A percentile compares a stretch with the other conserved stretches of the same genome.
Conservation (phyloP, 768 basidiomycete species). For the Sutorius australiensis region DNA sequence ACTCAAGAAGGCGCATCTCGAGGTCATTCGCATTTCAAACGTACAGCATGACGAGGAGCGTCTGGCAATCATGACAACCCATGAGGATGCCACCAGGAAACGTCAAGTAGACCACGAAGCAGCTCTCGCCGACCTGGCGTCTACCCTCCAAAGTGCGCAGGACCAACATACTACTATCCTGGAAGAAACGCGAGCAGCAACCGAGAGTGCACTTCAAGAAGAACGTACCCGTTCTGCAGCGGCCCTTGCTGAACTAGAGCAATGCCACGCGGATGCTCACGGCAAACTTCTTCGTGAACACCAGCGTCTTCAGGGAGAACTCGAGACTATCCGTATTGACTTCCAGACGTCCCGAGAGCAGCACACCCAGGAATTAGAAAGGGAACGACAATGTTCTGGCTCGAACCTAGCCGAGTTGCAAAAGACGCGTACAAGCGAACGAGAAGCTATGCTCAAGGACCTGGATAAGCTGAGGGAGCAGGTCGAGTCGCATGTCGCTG, state of each 20-base stretch:
- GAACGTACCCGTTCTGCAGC: conserved; percentile 46
- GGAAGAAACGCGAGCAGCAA: conserved; percentile 34
- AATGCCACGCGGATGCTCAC: conserved; percentile 46
- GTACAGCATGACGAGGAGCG: conserved; percentile 36
- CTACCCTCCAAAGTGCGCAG: conserved; percentile 37
- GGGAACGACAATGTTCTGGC: conserved; percentile 26
- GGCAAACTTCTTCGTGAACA: conserved; percentile 37
- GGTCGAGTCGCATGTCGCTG: conserved; percentile 47
- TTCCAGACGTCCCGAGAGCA: conserved; percentile 26
- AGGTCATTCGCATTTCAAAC: conserved; percentile 32
- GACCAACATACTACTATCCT: conserved; percentile 34
- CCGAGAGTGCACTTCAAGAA: conserved; percentile 36
- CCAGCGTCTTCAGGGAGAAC: conserved; percentile 43
- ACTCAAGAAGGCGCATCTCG: conserved; percentile 47
- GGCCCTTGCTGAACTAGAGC: conserved; percentile 48
- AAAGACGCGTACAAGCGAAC: conserved; percentile 20
- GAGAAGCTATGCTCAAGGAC: conserved; percentile 39
- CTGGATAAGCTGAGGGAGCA: conserved; percentile 48
- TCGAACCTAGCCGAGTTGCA: conserved; percentile 19
- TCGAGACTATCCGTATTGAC: conserved; percentile 53
- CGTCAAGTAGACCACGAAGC: conserved; percentile 49
- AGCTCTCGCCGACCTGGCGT: conserved; percentile 40
- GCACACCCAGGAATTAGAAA: conserved; percentile 20
- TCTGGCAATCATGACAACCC: conserved; percentile 34
- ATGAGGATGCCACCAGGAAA: conserved; percentile 38